Base-by-base conservation (phyloP, 352 stramenopile species). In the Globisporangium perplexum region DNA sequence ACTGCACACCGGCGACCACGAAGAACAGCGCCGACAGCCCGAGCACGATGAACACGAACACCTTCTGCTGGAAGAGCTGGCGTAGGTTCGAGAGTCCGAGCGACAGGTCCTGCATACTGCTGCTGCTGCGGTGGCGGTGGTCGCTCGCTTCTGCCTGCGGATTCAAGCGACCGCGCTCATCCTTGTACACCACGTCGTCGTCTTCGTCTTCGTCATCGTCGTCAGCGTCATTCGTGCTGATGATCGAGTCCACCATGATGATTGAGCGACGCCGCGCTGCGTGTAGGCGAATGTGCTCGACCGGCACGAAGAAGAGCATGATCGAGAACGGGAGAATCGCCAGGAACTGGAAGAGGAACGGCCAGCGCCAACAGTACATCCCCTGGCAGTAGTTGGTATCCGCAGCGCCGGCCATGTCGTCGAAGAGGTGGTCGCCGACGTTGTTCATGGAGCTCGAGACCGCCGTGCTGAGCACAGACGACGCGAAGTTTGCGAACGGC, bases 341-440 rank as follows among this genome's bases (percentile, higher is more conserved):
- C 47, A 72, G 47, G 51, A 90, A 86, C 58, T 95, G 81, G 45
- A 83, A 69, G 30, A 95, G 55, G 57, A 95, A 93, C 31, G 85
- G 85, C 79, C 82, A 95, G 7, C 85, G 71, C 85, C 85, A 95
- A 69, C 85, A 95, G 55, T 87, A 87, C 46, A 93, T 87, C 50
- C 79, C 75, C 28, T 81, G 57, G 53, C 83, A 93, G 22, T 85
- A 51, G 31, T 66, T 70, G 55, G 65, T 72, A 26, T 68, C 62
- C 18, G 20, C 56, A 15, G 68, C 61, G 42, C 63, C 60, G n/a
- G 41, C 55, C 49, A 71, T 59, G 38, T 69, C 63, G 47, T 74
- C 64, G n/a, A 72, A 57, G 22, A 86, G 36, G 42, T 79, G 52
- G 47, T 44, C 55, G 18, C 52, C 47, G n/a, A 52, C 58, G n/a